Evolutionary conservation across 2,329 filamentous ascomycete species (phyloP).

Genomic region (Exophiala phaeomuriformis): DNA sequence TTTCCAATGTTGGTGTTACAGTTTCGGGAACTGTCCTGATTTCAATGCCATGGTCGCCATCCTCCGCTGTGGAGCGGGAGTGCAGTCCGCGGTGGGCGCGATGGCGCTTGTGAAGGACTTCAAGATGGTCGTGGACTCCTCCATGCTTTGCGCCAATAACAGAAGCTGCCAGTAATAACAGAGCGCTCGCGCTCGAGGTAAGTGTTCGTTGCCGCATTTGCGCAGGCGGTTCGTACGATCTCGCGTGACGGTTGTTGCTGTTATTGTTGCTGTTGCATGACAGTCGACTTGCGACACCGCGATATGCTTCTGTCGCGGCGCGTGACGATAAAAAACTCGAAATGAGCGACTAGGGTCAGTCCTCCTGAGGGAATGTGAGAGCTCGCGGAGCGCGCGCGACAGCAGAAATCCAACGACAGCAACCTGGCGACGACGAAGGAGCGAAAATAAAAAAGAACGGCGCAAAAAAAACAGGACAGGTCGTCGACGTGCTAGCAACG

Average conservation of each 20-base stretch:
- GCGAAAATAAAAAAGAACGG: not conserved
- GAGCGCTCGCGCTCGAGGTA: slow-evolving; percentile 31
- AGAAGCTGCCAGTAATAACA: slow-evolving; percentile 35
- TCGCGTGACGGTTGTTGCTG: slow-evolving; percentile 6
- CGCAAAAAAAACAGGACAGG: slow-evolving; percentile 1
- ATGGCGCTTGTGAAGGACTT: slow-evolving; percentile 32
- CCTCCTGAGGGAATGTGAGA: slow-evolving; percentile 24
- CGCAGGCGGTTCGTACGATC: slow-evolving; percentile 2
- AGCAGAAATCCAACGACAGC: slow-evolving; percentile 16
- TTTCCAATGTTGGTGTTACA: slow-evolving; percentile 35
- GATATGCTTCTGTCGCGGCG: not conserved
- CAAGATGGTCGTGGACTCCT: slow-evolving; percentile 29
- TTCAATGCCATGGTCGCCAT: slow-evolving; percentile 25
- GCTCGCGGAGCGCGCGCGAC: slow-evolving; percentile 23
- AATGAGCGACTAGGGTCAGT: slow-evolving; percentile 27
- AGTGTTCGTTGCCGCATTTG: slow-evolving; percentile 27
- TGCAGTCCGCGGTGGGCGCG: slow-evolving; percentile 29
- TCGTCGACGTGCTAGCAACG: not conserved
- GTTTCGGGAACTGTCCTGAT: slow-evolving; percentile 18
- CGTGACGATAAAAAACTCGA: slow-evolving; percentile 6
- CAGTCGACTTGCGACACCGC: slow-evolving; percentile 13
- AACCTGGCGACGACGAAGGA: slow-evolving; percentile 15
- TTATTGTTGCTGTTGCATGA: slow-evolving; percentile 8
- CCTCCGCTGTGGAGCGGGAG: slow-evolving; percentile 25
- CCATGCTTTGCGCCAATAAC: slow-evolving; percentile 28